A percentile compares a stretch with the other conserved stretches of the same genome.
phyloP scores from a whole-genome alignment of 495 filamentous ascomycete genomes.

The Cercophora newfieldiana region DNA sequence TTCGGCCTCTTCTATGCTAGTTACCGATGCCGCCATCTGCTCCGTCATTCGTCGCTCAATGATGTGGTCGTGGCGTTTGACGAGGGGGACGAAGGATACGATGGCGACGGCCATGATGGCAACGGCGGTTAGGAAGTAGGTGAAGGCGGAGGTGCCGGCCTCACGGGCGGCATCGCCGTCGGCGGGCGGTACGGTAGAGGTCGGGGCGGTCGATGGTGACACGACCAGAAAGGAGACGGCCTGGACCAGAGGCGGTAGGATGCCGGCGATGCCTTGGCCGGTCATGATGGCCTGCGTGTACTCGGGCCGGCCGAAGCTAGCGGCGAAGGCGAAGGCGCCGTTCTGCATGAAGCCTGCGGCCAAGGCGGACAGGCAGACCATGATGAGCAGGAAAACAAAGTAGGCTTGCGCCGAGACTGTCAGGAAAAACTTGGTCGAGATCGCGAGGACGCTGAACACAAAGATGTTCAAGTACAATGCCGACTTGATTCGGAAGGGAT shows the following conservation, averaged over 20 bases:
- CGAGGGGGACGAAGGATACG: slow-evolving; percentile 52
- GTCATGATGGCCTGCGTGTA: slow-evolving; percentile 97
- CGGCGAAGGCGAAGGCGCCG: slow-evolving; percentile 88
- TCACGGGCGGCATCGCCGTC: slow-evolving; percentile 11
- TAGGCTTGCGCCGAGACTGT: slow-evolving; percentile 62
- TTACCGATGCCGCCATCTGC: slow-evolving; percentile 39
- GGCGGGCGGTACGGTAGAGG: slow-evolving; percentile 11
- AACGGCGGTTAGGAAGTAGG: slow-evolving; percentile 90
- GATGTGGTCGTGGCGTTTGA: slow-evolving; percentile 44
- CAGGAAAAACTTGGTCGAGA: slow-evolving; percentile 71
- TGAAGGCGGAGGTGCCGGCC: slow-evolving; percentile 69
- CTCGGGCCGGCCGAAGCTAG: slow-evolving; percentile 75
- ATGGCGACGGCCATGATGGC: slow-evolving; percentile 59
- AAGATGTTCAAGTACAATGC: slow-evolving; percentile 72
- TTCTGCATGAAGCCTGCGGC: slow-evolving; percentile 89
- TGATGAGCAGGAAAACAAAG: slow-evolving; percentile 76
- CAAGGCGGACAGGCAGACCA: slow-evolving; percentile 75
- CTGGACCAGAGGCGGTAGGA: slow-evolving; percentile 83
- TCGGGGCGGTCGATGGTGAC: slow-evolving; percentile 32
- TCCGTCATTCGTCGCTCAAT: slow-evolving; percentile 41
- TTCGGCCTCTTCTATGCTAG: slow-evolving; percentile 48
- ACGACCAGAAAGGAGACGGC: slow-evolving; percentile 79
- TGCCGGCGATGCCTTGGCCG: slow-evolving; percentile 89
- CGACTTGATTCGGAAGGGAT: slow-evolving; percentile 75
- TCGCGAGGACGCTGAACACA: slow-evolving; percentile 71